Evolutionary conservation across 2,329 filamentous ascomycete species (phyloP), one percentile per base, ranked within the genome.

Genomic region (Talaromyces piceae): DNA sequence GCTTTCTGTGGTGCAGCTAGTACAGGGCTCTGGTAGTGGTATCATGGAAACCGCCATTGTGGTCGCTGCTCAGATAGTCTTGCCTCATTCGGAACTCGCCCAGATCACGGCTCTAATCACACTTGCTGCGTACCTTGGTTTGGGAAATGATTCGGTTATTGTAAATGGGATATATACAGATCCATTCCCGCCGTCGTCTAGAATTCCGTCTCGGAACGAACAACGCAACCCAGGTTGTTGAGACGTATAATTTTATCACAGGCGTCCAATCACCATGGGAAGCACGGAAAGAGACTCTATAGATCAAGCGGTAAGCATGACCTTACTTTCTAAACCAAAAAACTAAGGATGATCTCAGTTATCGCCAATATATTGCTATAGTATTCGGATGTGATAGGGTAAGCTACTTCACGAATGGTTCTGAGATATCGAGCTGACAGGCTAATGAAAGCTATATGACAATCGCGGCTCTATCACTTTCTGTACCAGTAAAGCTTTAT

Each of bases 151-250:
- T 3, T 61, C 67, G 5, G 67, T 68, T 39, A 69, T 77, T 44
- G 73, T 75, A 2, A 75, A 75, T 4, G 73, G 69, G 5, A 77
- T 78, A 12, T 78, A 78, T 56, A 77, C 75, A 0, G 69, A 67
- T n/a, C 67, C 68, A 0, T 67, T 78, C n/a, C 54, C 67, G 68
- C 27, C 52, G 61, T 3, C 60, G 64, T 5, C 57, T 77, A 48
- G 61, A 61, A 44, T 52, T 58, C 6, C 67, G 68, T 30, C 58
- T 77, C 5, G 71, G 71, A 7, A 47, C 57, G 3, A 66, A 65
- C 1, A 58, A 60, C 2, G 51, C 63, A 11, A 55, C 57, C 1
- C 52, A 65, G 8, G 65, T 77, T 22, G 58, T 72, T 20, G 54
- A 53, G 1, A 58, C 77, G 23, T 76, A 67, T 53, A 70, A 76